phyloP scores from a whole-genome alignment of 768 basidiomycete genomes.

The Strobilomyces dryophilus region DNA sequence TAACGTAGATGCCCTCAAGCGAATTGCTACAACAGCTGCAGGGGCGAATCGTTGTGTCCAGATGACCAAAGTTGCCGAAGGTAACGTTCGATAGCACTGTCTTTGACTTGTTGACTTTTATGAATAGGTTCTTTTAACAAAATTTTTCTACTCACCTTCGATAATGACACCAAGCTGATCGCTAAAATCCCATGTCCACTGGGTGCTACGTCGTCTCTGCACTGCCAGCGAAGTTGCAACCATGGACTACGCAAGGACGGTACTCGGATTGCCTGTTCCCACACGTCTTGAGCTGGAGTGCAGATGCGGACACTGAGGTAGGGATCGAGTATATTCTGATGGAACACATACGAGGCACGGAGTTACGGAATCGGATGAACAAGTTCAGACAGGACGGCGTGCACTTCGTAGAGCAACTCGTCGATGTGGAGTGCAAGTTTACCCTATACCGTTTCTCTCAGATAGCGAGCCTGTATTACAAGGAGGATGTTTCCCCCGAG shows the following conservation, averaged over 20 bases:
- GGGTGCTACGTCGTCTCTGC: constrained; percentile 21
- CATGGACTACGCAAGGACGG: constrained; percentile 27
- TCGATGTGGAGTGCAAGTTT: constrained; percentile 22
- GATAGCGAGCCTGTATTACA: constrained; percentile 36
- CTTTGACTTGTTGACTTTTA: background rate
- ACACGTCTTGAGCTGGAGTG: constrained; percentile 29
- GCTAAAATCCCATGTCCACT: constrained; percentile 18
- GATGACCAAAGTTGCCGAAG: constrained; percentile 15
- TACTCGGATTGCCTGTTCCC: constrained; percentile 29
- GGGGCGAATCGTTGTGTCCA: constrained; percentile 13
- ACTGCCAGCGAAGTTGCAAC: constrained; percentile 39
- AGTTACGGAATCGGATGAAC: constrained; percentile 14
- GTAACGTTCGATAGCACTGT: background rate
- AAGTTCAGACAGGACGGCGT: background rate
- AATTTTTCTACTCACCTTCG: constrained; percentile 13
- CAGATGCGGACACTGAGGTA: constrained; percentile 19
- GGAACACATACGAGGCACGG: constrained; percentile 28
- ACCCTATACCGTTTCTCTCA: constrained; percentile 22
- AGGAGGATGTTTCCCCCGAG: constrained; percentile 20
- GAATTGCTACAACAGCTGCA: constrained; percentile 8
- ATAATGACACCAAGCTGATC: constrained; percentile 10
- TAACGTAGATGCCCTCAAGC: constrained; percentile 20
- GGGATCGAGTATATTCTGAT: constrained; percentile 35
- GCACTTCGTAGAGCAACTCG: constrained; percentile 14
- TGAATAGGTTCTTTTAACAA: constrained; percentile 9